A percentile compares a stretch with the other conserved stretches of the same genome.
Evolutionary conservation across 2,329 filamentous ascomycete genomes (phyloP).

Genomic region (Rhexocercosporidium sp.): DNA sequence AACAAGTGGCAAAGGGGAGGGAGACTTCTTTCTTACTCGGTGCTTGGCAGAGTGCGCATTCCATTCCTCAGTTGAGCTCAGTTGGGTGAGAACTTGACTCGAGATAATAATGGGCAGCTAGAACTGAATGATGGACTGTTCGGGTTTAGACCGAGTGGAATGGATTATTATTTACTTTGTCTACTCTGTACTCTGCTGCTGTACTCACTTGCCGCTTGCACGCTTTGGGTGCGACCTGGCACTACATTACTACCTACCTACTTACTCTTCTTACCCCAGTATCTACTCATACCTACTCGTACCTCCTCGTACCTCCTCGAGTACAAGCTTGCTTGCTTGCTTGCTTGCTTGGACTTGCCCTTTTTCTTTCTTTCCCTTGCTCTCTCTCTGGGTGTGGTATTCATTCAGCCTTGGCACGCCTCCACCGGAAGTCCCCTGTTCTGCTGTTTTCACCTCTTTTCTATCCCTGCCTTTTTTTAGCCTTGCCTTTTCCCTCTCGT

Average conservation of each 20-base stretch:
- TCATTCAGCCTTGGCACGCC: neutral
- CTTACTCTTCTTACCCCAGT: neutral
- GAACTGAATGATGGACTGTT: neutral
- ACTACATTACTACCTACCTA: neutral
- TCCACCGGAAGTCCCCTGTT: neutral
- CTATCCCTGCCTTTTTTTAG: neutral
- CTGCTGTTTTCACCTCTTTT: no score
- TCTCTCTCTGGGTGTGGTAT: no score
- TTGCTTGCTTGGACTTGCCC: neutral
- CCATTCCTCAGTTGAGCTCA: neutral
- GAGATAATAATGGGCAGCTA: neutral
- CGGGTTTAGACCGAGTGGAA: neutral
- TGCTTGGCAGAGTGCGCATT: neutral
- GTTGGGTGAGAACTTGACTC: no score
- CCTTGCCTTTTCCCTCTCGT: neutral
- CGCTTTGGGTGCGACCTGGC: conserved; percentile 5
- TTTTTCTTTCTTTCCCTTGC: neutral
- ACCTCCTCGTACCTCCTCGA: no score
- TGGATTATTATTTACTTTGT: neutral
- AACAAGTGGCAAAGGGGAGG: neutral
- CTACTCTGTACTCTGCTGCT: neutral
- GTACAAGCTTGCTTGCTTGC: no score
- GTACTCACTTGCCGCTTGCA: neutral
- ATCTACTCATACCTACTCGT: no score
- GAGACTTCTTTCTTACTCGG: neutral